These are phyloP conservation scores for Friedmanniomyces simplex DNA, from an alignment of 495 filamentous ascomycete species.

Conservation along the genomic window DNA sequence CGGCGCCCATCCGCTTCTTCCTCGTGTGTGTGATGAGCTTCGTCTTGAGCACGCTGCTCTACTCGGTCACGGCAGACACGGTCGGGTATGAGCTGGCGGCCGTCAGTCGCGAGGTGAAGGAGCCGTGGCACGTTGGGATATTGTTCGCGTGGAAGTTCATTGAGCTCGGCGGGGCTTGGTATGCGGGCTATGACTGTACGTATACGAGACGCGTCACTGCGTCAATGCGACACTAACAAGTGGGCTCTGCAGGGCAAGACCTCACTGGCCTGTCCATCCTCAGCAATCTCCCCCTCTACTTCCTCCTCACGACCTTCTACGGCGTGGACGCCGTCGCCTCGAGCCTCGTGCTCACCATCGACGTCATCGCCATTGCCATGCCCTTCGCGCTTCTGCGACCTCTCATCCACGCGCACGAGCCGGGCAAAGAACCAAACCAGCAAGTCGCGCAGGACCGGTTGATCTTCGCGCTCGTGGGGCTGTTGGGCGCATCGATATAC, in stretches of 20 bases:
- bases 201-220: neutral
- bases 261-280: conserved; percentile 55
- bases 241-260: conserved; percentile 49
- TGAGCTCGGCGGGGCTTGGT: conserved; percentile 62
- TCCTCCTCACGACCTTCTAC: conserved; percentile 68
- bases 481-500: conserved; percentile 59
- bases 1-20: neutral
- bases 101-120: conserved; percentile 50
- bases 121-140: conserved; percentile 49
- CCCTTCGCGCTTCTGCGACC: conserved; percentile 63
- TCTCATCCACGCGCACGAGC: conserved; percentile 50
- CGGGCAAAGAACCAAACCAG: conserved; percentile 44
- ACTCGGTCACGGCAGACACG: conserved; percentile 42
- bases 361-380: conserved; percentile 52
- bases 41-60: conserved; percentile 44
- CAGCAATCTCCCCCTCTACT: conserved; percentile 58
- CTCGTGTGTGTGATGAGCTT: conserved; percentile 41
- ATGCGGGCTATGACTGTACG: conserved; percentile 56
- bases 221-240: neutral
- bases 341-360: conserved; percentile 47
- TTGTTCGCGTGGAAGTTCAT: conserved; percentile 57
- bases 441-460: conserved; percentile 55
- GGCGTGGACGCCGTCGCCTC: conserved; percentile 47
- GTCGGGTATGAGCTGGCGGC: conserved; percentile 47
- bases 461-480: conserved; percentile 51